Conservation (phyloP, 768 basidiomycete species). For the Phlebiopsis flavidoalba region DNA sequence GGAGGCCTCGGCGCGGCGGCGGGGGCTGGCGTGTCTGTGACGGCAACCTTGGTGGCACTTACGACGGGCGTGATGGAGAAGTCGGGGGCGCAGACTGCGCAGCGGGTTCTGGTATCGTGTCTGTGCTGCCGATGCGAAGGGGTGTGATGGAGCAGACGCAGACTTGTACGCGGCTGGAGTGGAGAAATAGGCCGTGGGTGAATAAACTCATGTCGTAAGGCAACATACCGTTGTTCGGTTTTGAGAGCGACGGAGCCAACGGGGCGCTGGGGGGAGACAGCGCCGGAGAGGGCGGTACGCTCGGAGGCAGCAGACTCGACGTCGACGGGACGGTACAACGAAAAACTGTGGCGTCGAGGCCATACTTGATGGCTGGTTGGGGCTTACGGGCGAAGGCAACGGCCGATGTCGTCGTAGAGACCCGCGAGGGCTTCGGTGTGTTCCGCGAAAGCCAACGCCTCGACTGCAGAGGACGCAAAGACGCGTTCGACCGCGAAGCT, state of each 20-base stretch:
- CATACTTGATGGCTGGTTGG: constrained; percentile 9
- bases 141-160: constrained; percentile 20
- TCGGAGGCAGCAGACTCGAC: constrained; percentile 1
- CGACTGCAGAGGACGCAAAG: constrained; percentile 42
- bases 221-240: not conserved
- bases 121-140: constrained; percentile 21
- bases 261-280: not conserved
- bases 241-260: not conserved
- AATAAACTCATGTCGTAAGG: not conserved
- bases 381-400: constrained; percentile 8
- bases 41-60: not conserved
- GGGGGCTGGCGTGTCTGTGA: not conserved
- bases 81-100: not conserved
- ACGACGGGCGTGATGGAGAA: not conserved
- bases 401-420: constrained; percentile 27
- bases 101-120: constrained; percentile 5
- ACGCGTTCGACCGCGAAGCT: constrained; percentile 35
- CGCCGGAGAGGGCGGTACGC: constrained; percentile 7
- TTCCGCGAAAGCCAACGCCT: constrained; percentile 68
- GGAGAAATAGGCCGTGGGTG: not conserved
- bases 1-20: constrained; percentile 5
- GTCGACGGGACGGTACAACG: constrained; percentile 8
- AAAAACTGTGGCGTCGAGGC: constrained; percentile 16
- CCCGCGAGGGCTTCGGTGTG: constrained; percentile 61
- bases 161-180: constrained; percentile 18